Percentiles rank a stretch among this genome's conserved stretches.
These are phyloP conservation scores for Medicago arabica DNA, from an alignment of 306 rosid genomes.

Conservation along the genomic window DNA sequence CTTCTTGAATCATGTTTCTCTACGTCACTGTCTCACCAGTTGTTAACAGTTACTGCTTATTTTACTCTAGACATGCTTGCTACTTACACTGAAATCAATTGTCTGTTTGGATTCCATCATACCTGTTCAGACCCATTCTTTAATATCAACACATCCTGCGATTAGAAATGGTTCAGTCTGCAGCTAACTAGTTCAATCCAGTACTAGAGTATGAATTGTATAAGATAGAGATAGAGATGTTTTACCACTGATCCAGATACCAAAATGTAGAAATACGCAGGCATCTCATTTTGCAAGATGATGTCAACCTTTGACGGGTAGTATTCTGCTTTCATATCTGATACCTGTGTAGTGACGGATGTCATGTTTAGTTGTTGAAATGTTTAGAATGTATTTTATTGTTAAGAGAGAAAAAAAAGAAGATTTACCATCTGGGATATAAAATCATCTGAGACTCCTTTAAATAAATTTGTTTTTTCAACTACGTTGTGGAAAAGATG, in stretches of 20 bases:
- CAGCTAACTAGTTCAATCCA: constrained; percentile 16
- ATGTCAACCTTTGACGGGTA: constrained; percentile 86
- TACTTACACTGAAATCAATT: constrained; percentile 22
- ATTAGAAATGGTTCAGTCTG: constrained; percentile 47
- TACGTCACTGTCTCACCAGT: not conserved
- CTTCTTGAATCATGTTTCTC: constrained; percentile 11
- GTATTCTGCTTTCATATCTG: constrained; percentile 87
- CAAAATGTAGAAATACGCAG: constrained; percentile 78
- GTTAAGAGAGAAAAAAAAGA: not conserved
- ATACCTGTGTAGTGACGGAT: constrained; percentile 56
- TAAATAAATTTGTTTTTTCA: constrained; percentile 68
- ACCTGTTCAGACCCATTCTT: constrained; percentile 87
- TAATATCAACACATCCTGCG: constrained; percentile 73
- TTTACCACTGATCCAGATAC: constrained; percentile 83
- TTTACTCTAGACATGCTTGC: constrained; percentile 15
- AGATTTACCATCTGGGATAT: constrained; percentile 66
- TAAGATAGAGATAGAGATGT: constrained; percentile 16
- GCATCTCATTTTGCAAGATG: constrained; percentile 82
- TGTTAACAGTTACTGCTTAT: constrained; percentile 33
- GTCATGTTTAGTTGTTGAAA: constrained; percentile 33
- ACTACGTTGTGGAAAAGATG: constrained; percentile 72
- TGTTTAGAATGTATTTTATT: constrained; percentile 35
- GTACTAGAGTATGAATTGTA: constrained; percentile 32
- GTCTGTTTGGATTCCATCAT: constrained; percentile 38
- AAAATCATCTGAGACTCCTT: constrained; percentile 74